phyloP scores from a whole-genome alignment of 1,284 basidiomycete genomes.

The Stereum hirsutum region DNA sequence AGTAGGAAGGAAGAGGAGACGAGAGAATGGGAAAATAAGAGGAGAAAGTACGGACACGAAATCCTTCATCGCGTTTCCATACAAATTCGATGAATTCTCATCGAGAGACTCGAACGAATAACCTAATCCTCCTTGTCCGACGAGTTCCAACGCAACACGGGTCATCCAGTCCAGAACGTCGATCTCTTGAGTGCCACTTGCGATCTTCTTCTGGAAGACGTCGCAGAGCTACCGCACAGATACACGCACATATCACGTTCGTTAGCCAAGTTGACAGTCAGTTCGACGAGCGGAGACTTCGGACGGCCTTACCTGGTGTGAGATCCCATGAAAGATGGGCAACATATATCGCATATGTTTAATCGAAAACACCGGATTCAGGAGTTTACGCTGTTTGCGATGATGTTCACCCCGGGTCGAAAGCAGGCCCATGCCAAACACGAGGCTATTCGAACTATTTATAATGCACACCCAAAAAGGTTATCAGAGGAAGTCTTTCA shows the following conservation, averaged over 20 bases:
- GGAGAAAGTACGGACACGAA: conserved; percentile 11
- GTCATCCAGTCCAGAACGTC: conserved; percentile 18
- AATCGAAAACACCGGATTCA: conserved; percentile 18
- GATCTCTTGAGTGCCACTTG: not conserved
- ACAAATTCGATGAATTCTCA: conserved; percentile 15
- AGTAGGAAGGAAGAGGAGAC: too few species aligned
- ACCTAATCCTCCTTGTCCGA: conserved; percentile 20
- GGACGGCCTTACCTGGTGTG: conserved; percentile 14
- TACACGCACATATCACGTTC: too few species aligned
- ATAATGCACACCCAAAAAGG: conserved; percentile 8
- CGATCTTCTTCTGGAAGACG: not conserved
- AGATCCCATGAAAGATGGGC: conserved; percentile 15
- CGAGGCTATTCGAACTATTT: conserved; percentile 8
- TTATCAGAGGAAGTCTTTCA: too few species aligned
- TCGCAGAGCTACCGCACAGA: conserved; percentile 1
- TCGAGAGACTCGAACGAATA: conserved; percentile 27
- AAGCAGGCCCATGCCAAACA: conserved; percentile 12
- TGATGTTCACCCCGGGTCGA: conserved; percentile 15
- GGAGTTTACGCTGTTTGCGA: conserved; percentile 17
- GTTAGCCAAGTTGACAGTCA: too few species aligned
- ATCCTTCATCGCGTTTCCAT: conserved; percentile 18
- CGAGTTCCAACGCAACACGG: conserved; percentile 17
- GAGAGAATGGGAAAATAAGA: conserved; percentile 9
- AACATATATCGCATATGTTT: conserved; percentile 16
- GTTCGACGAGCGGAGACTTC: too few species aligned